These are phyloP conservation scores for Kurtzmaniella fragi DNA, from an alignment of 805 yeast species.

Conservation along the genomic window DNA sequence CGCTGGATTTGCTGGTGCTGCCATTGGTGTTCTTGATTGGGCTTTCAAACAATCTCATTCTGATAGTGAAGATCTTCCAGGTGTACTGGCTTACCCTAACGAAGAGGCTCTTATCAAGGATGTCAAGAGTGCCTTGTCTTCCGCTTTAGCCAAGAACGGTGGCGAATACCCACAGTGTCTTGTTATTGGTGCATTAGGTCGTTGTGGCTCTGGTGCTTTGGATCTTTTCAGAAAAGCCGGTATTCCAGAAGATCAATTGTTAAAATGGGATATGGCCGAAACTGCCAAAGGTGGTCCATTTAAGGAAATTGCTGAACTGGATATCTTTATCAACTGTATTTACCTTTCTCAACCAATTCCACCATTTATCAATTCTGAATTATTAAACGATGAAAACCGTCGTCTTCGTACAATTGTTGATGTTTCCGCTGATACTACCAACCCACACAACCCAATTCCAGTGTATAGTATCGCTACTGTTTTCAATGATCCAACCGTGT, in stretches of 20 bases:
- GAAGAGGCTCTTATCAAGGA: conserved; percentile 72
- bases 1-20: conserved; percentile 99
- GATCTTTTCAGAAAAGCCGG: conserved; percentile 80
- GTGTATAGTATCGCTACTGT: conserved; percentile 87
- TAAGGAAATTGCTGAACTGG: conserved; percentile 80
- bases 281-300: conserved; percentile 98
- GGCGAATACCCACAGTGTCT: conserved; percentile 72
- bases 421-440: conserved; percentile 97
- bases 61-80: conserved; percentile 59
- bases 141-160: conserved; percentile 53
- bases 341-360: conserved; percentile 91
- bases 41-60: conserved; percentile 82
- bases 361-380: conserved; percentile 73
- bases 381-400: conserved; percentile 64
- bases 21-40: conserved; percentile 92
- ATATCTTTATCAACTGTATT: conserved; percentile 93
- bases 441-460: conserved; percentile 97
- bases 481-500: conserved; percentile 85
- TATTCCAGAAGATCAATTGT: conserved; percentile 75
- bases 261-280: conserved; percentile 96
- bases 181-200: conserved; percentile 95
- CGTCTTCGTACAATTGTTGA: conserved; percentile 89
- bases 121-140: conserved; percentile 53
- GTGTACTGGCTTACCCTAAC: conserved; percentile 76
- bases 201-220: conserved; percentile 98